Evolutionary conservation across 2,329 filamentous ascomycete genomes (phyloP).

Genomic region (Fusarium goolgardi): DNA sequence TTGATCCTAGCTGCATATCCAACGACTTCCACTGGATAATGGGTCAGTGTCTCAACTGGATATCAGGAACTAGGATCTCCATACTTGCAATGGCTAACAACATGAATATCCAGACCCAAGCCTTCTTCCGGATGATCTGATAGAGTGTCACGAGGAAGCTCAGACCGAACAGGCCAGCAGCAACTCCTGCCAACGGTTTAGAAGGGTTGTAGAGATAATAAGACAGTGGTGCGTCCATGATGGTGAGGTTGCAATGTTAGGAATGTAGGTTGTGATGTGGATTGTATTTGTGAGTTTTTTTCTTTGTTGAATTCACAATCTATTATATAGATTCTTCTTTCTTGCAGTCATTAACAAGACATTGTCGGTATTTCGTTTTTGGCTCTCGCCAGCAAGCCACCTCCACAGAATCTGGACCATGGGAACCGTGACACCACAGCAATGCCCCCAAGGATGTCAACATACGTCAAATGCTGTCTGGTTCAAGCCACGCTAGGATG

Average conservation of each 20-base stretch:
- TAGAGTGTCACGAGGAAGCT: constrained; percentile 33
- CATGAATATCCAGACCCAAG: constrained; percentile 42
- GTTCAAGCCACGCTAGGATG: constrained; percentile 8
- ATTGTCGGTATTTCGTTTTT: neutral
- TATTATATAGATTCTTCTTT: constrained; percentile 5
- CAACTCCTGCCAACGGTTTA: constrained; percentile 28
- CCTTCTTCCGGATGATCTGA: constrained; percentile 33
- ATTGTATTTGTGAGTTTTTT: neutral
- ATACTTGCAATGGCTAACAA: constrained; percentile 33
- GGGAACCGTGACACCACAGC: constrained; percentile 7
- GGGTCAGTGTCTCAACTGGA: neutral
- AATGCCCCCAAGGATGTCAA: constrained; percentile 1
- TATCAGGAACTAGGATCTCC: accelerated
- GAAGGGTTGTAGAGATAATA: constrained; percentile 40
- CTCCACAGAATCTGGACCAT: neutral
- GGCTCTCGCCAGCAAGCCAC: neutral
- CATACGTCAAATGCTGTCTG: neutral
- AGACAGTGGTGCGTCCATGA: constrained; percentile 24
- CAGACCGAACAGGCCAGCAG: constrained; percentile 34
- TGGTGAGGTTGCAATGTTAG: accelerated
- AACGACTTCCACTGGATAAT: constrained; percentile 22
- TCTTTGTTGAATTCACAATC: neutral
- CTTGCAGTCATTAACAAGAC: neutral
- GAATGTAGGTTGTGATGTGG: neutral
- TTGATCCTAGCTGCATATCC: constrained; percentile 35